Base-by-base conservation (phyloP, 352 stramenopile genomes). In the Phytophthora rubi region DNA sequence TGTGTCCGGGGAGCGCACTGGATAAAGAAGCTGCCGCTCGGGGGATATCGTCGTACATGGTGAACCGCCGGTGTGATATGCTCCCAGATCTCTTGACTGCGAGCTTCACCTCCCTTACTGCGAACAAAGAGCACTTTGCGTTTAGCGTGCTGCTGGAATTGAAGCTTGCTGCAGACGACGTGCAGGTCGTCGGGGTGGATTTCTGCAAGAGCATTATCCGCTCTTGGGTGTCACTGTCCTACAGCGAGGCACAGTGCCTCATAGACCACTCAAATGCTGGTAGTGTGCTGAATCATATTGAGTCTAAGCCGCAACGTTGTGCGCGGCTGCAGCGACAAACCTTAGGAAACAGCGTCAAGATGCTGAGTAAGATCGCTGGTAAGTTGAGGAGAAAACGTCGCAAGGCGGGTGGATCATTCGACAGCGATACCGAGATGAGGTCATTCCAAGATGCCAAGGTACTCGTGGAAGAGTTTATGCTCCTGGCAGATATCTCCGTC, bases 391-490 rank as follows among this genome's bases (percentile, higher is more conserved):
- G 18, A 7, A 23, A 48, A 21, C 15, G 15, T 7, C 7, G 9
- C 42, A 6, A 48, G 16, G 42, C 42, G 16, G 42, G 42, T 21
- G 42, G 15, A 4, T 16, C 6, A 48, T 18, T 48, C 42, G 42
- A 48, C 9, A 48, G 42, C 21, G 42, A 10, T 15, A 48, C 16
- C 42, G 42, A 48, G 15, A 21, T n/a, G 37, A 44, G 28, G 3
- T 15, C 37, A 44, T 13, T 16, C 37, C 37, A 48, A 13, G 33
- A 98, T 59, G 94, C 97, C 4, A 99, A 99, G 80, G 83, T 86
- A 30, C 66, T 99, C 0, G 97, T 99, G 2, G 97, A 99, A 84
- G 97, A 99, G 81, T 99, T 99, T 59, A 99, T 99, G 98, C 80
- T 99, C 18, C 78, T 99, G 7, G 98, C 97, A 9, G 99, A 99